Evolutionary conservation across 2,329 filamentous ascomycete genomes (phyloP).

Genomic region (Ceratocystis alfenasii): DNA sequence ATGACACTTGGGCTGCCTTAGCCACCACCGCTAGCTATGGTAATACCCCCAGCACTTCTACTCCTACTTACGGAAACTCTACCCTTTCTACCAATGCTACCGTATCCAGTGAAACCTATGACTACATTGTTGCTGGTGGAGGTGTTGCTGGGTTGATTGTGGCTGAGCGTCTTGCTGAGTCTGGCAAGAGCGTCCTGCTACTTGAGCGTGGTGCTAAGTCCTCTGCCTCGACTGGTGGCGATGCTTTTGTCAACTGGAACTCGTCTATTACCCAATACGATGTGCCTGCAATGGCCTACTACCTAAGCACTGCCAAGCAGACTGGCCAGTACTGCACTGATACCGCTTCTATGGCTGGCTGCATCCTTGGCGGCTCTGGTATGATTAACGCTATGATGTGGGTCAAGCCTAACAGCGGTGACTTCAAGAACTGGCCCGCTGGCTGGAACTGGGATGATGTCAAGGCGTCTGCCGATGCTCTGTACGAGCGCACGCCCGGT

Average conservation of each 20-base stretch:
- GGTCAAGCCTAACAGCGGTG: constrained; percentile 51
- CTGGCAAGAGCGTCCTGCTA: constrained; percentile 54
- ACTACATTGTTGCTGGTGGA: constrained; percentile 29
- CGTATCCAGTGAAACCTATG: constrained; percentile 33
- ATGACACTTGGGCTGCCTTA: constrained; percentile 26
- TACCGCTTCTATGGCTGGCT: constrained; percentile 60
- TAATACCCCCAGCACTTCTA: constrained; percentile 30
- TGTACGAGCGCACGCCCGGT: constrained; percentile 59
- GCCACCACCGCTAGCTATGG: constrained; percentile 19
- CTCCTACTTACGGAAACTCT: constrained; percentile 37
- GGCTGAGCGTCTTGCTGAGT: constrained; percentile 27
- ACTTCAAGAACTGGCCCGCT: constrained; percentile 58
- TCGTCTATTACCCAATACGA: constrained; percentile 59
- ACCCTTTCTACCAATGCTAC: constrained; percentile 38
- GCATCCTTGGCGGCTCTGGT: constrained; percentile 55
- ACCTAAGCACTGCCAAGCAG: constrained; percentile 55
- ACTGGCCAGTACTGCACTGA: constrained; percentile 54
- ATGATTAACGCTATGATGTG: constrained; percentile 57
- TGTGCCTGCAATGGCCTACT: constrained; percentile 54
- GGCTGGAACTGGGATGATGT: constrained; percentile 60
- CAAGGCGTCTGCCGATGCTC: constrained; percentile 43
- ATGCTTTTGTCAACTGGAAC: constrained; percentile 47
- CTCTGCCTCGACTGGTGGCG: constrained; percentile 50
- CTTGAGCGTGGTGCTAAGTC: constrained; percentile 50
- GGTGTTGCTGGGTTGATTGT: constrained; percentile 29